Evolutionary conservation across 1,284 basidiomycete genomes (phyloP), one percentile per base, ranked within the genome.

Genomic region (Ceratobasidium sp.): DNA sequence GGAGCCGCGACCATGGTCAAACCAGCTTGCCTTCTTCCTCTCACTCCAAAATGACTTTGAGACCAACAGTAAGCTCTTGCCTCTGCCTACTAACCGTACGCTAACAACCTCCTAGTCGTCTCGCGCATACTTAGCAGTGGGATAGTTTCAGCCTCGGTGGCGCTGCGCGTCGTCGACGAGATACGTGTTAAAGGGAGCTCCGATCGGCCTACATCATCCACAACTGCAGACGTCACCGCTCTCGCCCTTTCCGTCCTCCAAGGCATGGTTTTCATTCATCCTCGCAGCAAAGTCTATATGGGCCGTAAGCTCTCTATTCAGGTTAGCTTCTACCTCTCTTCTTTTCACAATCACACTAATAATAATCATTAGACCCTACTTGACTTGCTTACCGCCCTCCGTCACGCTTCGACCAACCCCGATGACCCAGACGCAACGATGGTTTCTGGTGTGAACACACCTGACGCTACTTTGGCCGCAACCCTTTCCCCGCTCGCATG

Each of bases 251-350:
- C 88, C 0, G 85, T 96, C 26, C 86, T 96, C 7, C 95, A 97
- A 84, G 95, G 96, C 2, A 86, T 95, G n/a, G 88, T 88, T 10
- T 86, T 97, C 46, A 88, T 92, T 33, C 94, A 96, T 83, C 81
- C 85, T 13, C 81, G 88, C 0, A 94, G 91, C 80, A 96, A 96
- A 83, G 83, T 83, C 0, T 93, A 88, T 75, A 87, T 95, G 17
- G 92, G 93, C 9, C 89, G 94, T 57, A 88, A 87, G 77, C 90
- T 91, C 83, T 85, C 91, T 20, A 84, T 96, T 28, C 93, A 96
- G 88, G 95, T 94, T 50, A 67, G 48, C 28, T 26, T 52, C 15
- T 5, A 33, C 28, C 26, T 9, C 52, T 33, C 33, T 33, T 33
- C 26, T 59, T 48, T 50, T n/a, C 12, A 33, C 50, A 20, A 42